Conservation (phyloP, 176 grass and related monocot genomes). For the Carex kokanica region DNA sequence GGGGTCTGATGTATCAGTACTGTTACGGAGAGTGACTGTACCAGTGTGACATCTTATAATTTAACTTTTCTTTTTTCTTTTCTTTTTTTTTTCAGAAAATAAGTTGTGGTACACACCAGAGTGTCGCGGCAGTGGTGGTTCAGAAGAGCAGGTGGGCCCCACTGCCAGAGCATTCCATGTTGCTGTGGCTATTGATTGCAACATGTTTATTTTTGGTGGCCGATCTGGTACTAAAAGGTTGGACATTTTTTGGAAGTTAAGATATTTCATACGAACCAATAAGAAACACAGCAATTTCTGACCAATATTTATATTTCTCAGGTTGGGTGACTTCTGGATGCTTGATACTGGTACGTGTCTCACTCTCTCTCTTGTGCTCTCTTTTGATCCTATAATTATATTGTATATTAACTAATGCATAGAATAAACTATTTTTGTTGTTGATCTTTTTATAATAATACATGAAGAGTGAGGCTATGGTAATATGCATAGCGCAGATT, state of each 20-base stretch:
- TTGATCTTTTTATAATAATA: not conserved
- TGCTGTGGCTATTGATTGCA: conserved; percentile 61
- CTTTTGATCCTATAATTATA: not conserved
- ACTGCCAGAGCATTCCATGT: conserved; percentile 85
- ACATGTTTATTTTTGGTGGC: conserved; percentile 81
- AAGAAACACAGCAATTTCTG: conserved; percentile 1
- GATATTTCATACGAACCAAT: not conserved
- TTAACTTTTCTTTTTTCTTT: not conserved
- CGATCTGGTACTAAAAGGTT: conserved; percentile 80
- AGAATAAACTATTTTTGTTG: not conserved
- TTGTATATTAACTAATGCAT: not conserved
- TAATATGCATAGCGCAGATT: too few species aligned
- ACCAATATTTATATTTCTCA: conserved; percentile 24
- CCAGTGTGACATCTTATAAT: not conserved
- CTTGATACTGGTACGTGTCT: conserved; percentile 67
- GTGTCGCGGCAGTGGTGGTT: conserved; percentile 48
- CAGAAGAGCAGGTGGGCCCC: conserved; percentile 59
- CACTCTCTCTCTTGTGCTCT: not conserved
- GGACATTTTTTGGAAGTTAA: not conserved
- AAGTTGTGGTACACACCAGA: conserved; percentile 87
- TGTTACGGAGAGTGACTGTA: not conserved
- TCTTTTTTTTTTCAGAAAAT: conserved; percentile 54
- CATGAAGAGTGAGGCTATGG: too few species aligned
- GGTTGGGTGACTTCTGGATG: conserved; percentile 98
- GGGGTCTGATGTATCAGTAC: not conserved